Percentiles rank a stretch among this genome's conserved stretches.
phyloP scores from a whole-genome alignment of 495 filamentous ascomycete species.

The Melanomma pulvis-pyrius region DNA sequence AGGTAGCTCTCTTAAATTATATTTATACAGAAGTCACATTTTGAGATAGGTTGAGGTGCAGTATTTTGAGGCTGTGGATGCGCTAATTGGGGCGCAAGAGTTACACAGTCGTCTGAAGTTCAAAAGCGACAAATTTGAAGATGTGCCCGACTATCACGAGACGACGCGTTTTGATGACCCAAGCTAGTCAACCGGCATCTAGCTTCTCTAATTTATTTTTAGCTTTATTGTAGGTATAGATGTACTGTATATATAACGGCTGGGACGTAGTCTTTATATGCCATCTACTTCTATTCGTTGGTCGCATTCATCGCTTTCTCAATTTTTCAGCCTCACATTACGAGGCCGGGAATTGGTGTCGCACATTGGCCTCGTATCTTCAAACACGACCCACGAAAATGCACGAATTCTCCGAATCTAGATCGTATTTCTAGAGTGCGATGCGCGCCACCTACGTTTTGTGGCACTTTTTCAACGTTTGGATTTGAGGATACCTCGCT shows the following conservation, averaged over 20 bases:
- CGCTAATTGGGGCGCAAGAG: too few relatives aligned
- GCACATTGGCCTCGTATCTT: background rate
- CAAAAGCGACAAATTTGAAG: too few relatives aligned
- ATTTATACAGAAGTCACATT: too few relatives aligned
- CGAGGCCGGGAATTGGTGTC: background rate
- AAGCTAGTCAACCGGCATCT: too few relatives aligned
- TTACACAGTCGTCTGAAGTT: too few relatives aligned
- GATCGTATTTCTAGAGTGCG: background rate
- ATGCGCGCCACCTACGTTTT: background rate
- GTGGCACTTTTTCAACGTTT: background rate
- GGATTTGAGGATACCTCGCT: background rate
- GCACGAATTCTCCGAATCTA: background rate
- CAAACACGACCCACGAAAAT: background rate
- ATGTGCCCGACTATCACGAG: too few relatives aligned
- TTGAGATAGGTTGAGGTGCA: too few relatives aligned
- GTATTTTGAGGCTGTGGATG: too few relatives aligned
- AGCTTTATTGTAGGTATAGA: too few relatives aligned
- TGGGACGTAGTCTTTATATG: background rate
- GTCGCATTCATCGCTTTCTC: slow-evolving; percentile 7
- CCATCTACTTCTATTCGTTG: background rate
- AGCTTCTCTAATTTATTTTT: too few relatives aligned
- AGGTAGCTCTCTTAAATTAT: too few relatives aligned
- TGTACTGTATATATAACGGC: background rate
- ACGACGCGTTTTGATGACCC: too few relatives aligned
- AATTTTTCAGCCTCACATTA: background rate